Evolutionary conservation across 2,329 filamentous ascomycete species (phyloP).

Genomic region (Cladosporium austrohemisphaericum): DNA sequence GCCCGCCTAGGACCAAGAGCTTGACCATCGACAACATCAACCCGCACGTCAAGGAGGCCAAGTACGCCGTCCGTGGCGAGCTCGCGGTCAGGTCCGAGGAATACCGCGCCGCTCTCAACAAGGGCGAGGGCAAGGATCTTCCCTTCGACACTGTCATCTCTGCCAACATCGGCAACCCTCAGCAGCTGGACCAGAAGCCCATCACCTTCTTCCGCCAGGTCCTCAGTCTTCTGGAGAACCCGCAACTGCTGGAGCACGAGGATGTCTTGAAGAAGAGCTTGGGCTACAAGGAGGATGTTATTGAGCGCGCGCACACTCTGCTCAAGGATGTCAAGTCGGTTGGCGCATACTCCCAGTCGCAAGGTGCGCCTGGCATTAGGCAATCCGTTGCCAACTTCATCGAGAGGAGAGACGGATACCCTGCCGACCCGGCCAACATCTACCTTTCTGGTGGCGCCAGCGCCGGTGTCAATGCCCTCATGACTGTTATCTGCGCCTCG

Average conservation of each 20-base stretch:
- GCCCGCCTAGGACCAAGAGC: slow-evolving; percentile 13
- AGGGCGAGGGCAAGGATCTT: slow-evolving; percentile 58
- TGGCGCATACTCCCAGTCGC: slow-evolving; percentile 93
- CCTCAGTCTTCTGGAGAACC: slow-evolving; percentile 87
- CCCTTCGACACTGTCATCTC: slow-evolving; percentile 91
- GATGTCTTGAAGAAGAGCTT: slow-evolving; percentile 70
- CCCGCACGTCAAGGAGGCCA: slow-evolving; percentile 75
- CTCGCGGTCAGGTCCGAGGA: slow-evolving; percentile 90
- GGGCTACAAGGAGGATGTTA: slow-evolving; percentile 85
- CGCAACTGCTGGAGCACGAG: slow-evolving; percentile 74
- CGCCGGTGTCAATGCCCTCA: slow-evolving; percentile 87
- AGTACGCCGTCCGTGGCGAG: slow-evolving; percentile 96
- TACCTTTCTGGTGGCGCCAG: slow-evolving; percentile 92
- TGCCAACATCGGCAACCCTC: slow-evolving; percentile 98
- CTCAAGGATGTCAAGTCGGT: slow-evolving; percentile 83
- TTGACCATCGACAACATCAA: slow-evolving; percentile 87
- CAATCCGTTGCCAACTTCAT: slow-evolving; percentile 91
- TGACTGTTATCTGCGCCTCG: slow-evolving; percentile 79
- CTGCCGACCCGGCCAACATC: slow-evolving; percentile 74
- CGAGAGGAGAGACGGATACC: slow-evolving; percentile 81
- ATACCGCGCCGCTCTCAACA: slow-evolving; percentile 69
- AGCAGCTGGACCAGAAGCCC: slow-evolving; percentile 98
- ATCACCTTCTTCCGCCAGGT: slow-evolving; percentile 99
- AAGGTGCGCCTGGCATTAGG: slow-evolving; percentile 80
- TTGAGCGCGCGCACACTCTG: slow-evolving; percentile 76